phyloP scores from a whole-genome alignment of 106 monocot genomes.

The Xerophyta viscosa region DNA sequence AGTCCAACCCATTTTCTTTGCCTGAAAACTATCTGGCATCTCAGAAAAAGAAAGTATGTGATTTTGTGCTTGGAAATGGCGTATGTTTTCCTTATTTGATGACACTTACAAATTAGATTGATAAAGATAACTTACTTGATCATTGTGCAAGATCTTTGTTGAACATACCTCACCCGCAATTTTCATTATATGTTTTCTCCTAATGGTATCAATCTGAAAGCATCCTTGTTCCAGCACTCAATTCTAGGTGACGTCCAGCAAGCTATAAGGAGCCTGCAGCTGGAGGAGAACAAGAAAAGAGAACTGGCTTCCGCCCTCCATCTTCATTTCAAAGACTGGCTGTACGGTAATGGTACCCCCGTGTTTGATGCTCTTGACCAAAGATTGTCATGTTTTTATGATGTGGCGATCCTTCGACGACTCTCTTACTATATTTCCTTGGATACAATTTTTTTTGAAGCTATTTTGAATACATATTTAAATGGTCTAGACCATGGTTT shows the following conservation, averaged over 20 bases:
- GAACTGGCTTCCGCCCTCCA: constrained; percentile 68
- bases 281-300: constrained; percentile 55
- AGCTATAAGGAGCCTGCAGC: constrained; percentile 44
- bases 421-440: neutral
- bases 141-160: too few species aligned
- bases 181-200: neutral
- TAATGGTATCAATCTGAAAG: neutral
- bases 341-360: constrained; percentile 46
- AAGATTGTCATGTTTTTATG: neutral
- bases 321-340: constrained; percentile 80
- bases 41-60: constrained; percentile 47
- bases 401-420: neutral
- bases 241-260: constrained; percentile 55
- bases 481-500: too few species aligned
- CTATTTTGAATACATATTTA: too few species aligned
- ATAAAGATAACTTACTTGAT: too few species aligned
- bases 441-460: too few species aligned
- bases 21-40: constrained; percentile 52
- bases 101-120: neutral
- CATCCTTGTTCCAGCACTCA: constrained; percentile 25
- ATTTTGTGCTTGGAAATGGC: neutral
- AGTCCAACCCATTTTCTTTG: constrained; percentile 48
- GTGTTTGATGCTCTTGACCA: neutral
- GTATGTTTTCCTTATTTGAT: neutral
- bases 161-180: neutral